Conservation (phyloP, 768 basidiomycete genomes). For the Wakefieldia striispora region DNA sequence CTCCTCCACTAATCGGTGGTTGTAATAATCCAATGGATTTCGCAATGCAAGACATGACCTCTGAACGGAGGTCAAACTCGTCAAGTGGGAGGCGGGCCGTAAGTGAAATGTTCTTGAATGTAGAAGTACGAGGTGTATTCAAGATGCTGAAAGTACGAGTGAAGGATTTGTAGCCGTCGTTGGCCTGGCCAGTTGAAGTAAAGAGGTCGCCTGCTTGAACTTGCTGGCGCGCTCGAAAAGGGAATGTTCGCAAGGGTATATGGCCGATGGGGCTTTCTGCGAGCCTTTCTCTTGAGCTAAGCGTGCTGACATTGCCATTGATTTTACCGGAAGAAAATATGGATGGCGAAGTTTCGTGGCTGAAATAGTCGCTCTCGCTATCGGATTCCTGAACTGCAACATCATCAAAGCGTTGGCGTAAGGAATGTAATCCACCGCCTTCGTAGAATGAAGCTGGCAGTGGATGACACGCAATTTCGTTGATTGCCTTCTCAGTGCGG, state of each 20-base stretch:
- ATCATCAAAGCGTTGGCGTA: conserved; percentile 87
- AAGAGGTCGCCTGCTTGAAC: conserved; percentile 80
- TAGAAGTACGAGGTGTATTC: conserved; percentile 46
- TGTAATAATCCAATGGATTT: conserved; percentile 95
- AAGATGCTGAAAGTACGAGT: conserved; percentile 49
- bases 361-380: conserved; percentile 59
- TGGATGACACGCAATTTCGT: conserved; percentile 95
- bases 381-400: conserved; percentile 44
- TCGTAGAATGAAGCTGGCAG: conserved; percentile 90
- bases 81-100: conserved; percentile 41
- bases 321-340: conserved; percentile 21
- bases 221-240: conserved; percentile 41
- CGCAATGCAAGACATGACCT: conserved; percentile 96
- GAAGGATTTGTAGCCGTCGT: conserved; percentile 45
- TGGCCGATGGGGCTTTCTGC: conserved; percentile 22
- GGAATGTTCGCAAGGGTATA: conserved; percentile 21
- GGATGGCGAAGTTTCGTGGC: conserved; percentile 17
- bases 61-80: conserved; percentile 93
- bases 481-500: conserved; percentile 95
- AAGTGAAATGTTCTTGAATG: conserved; percentile 26
- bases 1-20: conserved; percentile 69
- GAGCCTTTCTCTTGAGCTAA: conserved; percentile 23
- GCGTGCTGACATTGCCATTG: conserved; percentile 10
- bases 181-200: conserved; percentile 50
- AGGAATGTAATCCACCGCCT: conserved; percentile 82